phyloP scores from a whole-genome alignment of 495 filamentous ascomycete genomes.

The Lindgomyces ingoldianus region DNA sequence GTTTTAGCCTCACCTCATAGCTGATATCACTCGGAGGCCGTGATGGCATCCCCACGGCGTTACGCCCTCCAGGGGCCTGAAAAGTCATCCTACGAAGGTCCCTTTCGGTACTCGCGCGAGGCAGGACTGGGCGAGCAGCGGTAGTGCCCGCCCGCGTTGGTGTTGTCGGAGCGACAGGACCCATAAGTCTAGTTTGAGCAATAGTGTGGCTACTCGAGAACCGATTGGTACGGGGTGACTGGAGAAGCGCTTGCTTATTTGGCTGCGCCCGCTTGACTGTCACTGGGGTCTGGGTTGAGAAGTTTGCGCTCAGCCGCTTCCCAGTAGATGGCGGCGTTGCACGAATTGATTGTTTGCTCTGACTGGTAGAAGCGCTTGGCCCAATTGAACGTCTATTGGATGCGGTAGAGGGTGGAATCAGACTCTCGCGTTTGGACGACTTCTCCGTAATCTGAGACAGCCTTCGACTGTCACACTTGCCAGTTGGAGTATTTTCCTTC shows the following conservation, averaged over 20 bases:
- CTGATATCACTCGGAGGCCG: background rate
- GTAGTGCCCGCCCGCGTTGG: background rate
- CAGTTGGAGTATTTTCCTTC: constrained; percentile 27
- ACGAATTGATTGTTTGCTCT: constrained; percentile 13
- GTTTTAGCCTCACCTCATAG: constrained; percentile 29
- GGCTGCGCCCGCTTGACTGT: constrained; percentile 5
- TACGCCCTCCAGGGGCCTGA: background rate
- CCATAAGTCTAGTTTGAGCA: constrained; percentile 29
- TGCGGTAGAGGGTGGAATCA: background rate
- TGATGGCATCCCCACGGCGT: background rate
- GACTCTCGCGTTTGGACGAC: background rate
- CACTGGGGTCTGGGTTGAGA: constrained; percentile 1
- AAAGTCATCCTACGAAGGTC: constrained; percentile 17
- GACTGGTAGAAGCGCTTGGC: background rate
- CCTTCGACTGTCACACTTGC: constrained; percentile 13
- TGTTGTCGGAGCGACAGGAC: constrained; percentile 19
- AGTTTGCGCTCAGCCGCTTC: constrained; percentile 15
- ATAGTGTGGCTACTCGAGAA: constrained; percentile 6
- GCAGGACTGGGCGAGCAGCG: background rate
- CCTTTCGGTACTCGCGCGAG: constrained; percentile 13
- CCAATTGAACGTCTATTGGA: constrained; percentile 7
- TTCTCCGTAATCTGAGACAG: constrained; percentile 17
- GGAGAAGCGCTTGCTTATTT: background rate
- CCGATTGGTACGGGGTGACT: background rate
- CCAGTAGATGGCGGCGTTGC: background rate